A percentile compares a stretch with the other conserved stretches of the same genome.
These are phyloP conservation scores for Cyberlindnera galapagoensis DNA, from an alignment of 805 yeast genomes.

Conservation along the genomic window DNA sequence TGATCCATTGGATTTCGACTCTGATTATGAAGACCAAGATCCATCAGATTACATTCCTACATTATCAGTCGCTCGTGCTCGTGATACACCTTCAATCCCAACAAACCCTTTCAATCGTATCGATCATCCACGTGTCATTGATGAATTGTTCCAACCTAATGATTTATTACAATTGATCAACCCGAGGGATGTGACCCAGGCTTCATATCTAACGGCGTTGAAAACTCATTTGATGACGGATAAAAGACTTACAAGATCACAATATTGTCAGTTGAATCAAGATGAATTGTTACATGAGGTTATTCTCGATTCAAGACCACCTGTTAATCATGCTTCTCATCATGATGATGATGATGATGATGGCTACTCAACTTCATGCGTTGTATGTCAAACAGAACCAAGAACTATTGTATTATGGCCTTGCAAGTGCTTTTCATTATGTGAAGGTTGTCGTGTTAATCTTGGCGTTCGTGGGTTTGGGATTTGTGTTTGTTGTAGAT, in stretches of 20 bases:
- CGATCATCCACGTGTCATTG: constrained; percentile 3
- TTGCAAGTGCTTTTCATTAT: constrained; percentile 81
- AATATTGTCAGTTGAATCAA: constrained; percentile 25
- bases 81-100: constrained; percentile 1
- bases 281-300: constrained; percentile 26
- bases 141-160: constrained; percentile 17
- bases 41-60: constrained; percentile 13
- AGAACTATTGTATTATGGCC: constrained; percentile 89
- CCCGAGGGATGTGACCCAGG: constrained; percentile 23
- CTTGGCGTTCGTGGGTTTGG: constrained; percentile 66
- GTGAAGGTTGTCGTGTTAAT: constrained; percentile 75
- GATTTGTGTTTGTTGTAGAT: constrained; percentile 81
- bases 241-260: constrained; percentile 29
- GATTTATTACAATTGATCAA: constrained; percentile 23
- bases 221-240: constrained; percentile 19
- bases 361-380: constrained; percentile 48
- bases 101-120: not conserved
- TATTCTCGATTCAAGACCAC: constrained; percentile 22
- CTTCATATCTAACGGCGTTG: constrained; percentile 9
- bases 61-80: constrained; percentile 9
- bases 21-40: constrained; percentile 23
- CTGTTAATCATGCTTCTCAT: constrained; percentile 6
- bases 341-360: constrained; percentile 20
- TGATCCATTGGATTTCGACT: constrained; percentile 28
- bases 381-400: constrained; percentile 69